phyloP scores from a whole-genome alignment of 1,284 basidiomycete genomes.

The Microbotryum scabiosae region DNA sequence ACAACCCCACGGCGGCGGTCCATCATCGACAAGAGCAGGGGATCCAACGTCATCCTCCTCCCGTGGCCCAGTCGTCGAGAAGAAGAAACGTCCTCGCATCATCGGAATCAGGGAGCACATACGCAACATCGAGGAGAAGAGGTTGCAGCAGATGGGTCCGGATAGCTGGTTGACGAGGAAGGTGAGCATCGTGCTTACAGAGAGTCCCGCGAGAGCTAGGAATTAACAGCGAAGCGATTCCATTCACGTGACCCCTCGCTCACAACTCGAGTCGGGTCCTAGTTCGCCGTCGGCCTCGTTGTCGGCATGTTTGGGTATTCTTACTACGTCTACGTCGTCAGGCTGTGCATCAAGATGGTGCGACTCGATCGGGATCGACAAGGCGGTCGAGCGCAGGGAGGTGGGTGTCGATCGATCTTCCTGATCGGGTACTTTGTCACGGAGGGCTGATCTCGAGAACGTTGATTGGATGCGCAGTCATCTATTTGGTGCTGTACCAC shows the following conservation, averaged over 20 bases:
- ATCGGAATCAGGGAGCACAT: not conserved
- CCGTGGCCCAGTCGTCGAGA: no score
- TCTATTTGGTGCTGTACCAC: conserved; percentile 32
- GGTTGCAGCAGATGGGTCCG: not conserved
- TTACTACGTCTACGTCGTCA: conserved; percentile 33
- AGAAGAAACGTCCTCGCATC: not conserved
- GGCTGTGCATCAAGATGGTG: conserved; percentile 31
- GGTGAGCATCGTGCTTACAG: not conserved
- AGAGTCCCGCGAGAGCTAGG: not conserved
- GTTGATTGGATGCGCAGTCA: conserved; percentile 13
- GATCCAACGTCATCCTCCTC: no score
- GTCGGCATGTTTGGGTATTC: conserved; percentile 20
- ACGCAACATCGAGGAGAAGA: not conserved
- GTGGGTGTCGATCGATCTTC: conserved; percentile 14
- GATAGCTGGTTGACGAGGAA: conserved; percentile 1
- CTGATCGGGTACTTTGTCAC: no score
- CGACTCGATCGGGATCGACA: conserved; percentile 14
- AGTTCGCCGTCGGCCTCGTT: conserved; percentile 26
- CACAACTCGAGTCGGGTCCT: no score
- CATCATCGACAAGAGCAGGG: no score
- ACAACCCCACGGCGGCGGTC: no score
- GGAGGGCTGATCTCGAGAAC: not conserved
- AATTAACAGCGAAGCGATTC: not conserved
- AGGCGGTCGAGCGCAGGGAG: conserved; percentile 25
- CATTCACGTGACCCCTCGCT: not conserved